These are phyloP conservation scores for Collybia sordida DNA, from an alignment of 768 basidiomycete genomes.

Conservation along the genomic window DNA sequence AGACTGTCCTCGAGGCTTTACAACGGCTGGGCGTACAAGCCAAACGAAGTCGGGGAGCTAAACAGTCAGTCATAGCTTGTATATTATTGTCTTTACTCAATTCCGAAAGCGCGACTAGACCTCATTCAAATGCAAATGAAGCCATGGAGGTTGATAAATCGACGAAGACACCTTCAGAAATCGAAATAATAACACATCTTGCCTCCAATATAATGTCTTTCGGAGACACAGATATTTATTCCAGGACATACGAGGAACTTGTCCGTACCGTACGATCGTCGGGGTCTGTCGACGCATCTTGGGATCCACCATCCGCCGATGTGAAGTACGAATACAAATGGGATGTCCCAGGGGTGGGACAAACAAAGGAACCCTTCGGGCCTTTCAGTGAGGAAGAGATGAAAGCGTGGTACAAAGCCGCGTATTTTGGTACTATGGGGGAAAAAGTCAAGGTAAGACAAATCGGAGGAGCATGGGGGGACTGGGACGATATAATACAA, in stretches of 20 bases:
- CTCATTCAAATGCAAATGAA: slow-evolving; percentile 11
- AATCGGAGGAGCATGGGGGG: slow-evolving; percentile 69
- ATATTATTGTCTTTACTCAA: slow-evolving; percentile 3
- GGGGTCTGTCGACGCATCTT: slow-evolving; percentile 63
- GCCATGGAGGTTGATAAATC: slow-evolving; percentile 54
- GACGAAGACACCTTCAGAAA: slow-evolving; percentile 44
- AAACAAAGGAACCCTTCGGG: slow-evolving; percentile 61
- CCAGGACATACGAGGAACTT: slow-evolving; percentile 82
- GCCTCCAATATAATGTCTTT: slow-evolving; percentile 88
- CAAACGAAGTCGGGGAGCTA: slow-evolving; percentile 48
- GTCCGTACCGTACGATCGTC: slow-evolving; percentile 73
- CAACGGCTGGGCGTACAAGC: slow-evolving; percentile 77
- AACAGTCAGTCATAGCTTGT: slow-evolving; percentile 22
- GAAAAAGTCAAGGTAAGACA: slow-evolving; percentile 76
- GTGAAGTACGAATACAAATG: slow-evolving; percentile 82
- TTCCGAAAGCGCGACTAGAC: slow-evolving; percentile 26
- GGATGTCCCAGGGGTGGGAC: slow-evolving; percentile 52
- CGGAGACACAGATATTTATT: slow-evolving; percentile 85
- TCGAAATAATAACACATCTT: slow-evolving; percentile 81
- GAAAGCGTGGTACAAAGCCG: slow-evolving; percentile 74
- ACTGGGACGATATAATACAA: slow-evolving; percentile 66
- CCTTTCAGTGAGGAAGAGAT: slow-evolving; percentile 83
- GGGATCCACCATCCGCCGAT: slow-evolving; percentile 78
- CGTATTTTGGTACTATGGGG: slow-evolving; percentile 77
- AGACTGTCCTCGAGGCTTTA: slow-evolving; percentile 87